Evolutionary conservation across 2,329 filamentous ascomycete species (phyloP), one percentile per base, ranked within the genome.

Genomic region (Nemania sp.): DNA sequence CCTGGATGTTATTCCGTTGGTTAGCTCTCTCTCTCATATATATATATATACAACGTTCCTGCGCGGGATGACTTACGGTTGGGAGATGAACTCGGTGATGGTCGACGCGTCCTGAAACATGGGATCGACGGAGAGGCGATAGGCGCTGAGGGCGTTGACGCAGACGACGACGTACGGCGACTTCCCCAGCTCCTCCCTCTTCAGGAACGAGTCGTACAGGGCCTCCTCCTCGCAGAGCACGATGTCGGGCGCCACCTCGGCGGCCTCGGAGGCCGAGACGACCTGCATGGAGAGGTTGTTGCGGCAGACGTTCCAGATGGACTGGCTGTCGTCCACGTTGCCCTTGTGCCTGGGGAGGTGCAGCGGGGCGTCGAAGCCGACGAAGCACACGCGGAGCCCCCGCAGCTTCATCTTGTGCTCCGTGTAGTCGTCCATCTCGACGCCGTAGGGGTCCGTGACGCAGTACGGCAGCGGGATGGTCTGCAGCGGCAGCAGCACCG

Each of bases 21-120:
- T 2, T 3, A 43, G 17, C 17, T 43, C 39, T 13, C n/a, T 3
- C 17, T 43, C 25, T 46, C 25, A 29, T 29, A 12, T 2, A 46
- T 46, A n/a, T n/a, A n/a, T n/a, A n/a, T n/a, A n/a, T n/a, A n/a
- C n/a, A n/a, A n/a, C n/a, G 5, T n/a, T 45, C 21, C 12, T 17
- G 5, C 7, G 7, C 3, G 21, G 5, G 6, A 17, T 32, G 2
- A 71, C 75, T 65, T 57, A 75, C 72, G 76, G 76, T 49, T 76
- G 76, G 1, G 75, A 76, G 17, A 76, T 72, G 45, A 75, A 77
- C 49, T 77, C 76, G 10, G 75, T 69, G 13, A 76, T 54, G 7
- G 21, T 29, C 18, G 40, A 59, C 57, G 37, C 65, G 25, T 62
- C 62, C 59, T 20, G 62, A 57, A 39, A 68, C 25, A 35, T 51